Percentiles rank a stretch among this genome's conserved stretches.
These are phyloP conservation scores for Vanrija pseudolonga DNA, from an alignment of 1,284 basidiomycete genomes.

Conservation along the genomic window DNA sequence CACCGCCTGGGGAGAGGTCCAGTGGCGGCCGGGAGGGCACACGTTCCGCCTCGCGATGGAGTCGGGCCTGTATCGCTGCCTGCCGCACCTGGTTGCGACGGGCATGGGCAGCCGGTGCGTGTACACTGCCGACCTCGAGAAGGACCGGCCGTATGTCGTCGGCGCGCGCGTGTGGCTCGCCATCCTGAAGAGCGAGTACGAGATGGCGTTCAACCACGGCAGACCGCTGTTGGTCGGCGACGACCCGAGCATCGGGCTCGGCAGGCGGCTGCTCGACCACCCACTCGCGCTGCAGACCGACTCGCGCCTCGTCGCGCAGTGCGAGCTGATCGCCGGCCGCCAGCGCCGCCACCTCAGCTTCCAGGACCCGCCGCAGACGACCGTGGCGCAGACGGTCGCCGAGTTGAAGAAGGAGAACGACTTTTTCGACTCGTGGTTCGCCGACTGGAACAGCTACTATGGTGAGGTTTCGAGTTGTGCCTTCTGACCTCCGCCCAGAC, in stretches of 20 bases:
- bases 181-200: conserved; percentile 73
- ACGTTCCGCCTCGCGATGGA: conserved; percentile 89
- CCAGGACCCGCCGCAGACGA: neutral
- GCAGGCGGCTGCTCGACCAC: conserved; percentile 70
- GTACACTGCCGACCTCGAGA: conserved; percentile 52
- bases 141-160: conserved; percentile 71
- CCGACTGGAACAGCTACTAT: conserved; percentile 42
- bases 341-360: conserved; percentile 11
- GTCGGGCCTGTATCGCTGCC: conserved; percentile 78
- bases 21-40: conserved; percentile 53
- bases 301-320: conserved; percentile 81
- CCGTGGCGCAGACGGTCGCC: neutral
- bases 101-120: conserved; percentile 62
- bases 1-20: conserved; percentile 35
- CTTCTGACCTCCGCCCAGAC: conserved; percentile 1
- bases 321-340: conserved; percentile 35
- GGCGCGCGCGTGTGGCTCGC: conserved; percentile 81
- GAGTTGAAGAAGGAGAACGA: conserved; percentile 31
- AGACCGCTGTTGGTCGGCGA: conserved; percentile 85
- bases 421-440: conserved; percentile 36
- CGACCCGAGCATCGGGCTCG: conserved; percentile 68
- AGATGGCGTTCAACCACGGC: conserved; percentile 55
- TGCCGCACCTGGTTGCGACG: conserved; percentile 68
- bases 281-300: conserved; percentile 85
- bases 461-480: neutral